A percentile compares a stretch with the other conserved stretches of the same genome.
phyloP scores from a whole-genome alignment of 2,329 filamentous ascomycete species.

The Hymenoscyphus repandus region DNA sequence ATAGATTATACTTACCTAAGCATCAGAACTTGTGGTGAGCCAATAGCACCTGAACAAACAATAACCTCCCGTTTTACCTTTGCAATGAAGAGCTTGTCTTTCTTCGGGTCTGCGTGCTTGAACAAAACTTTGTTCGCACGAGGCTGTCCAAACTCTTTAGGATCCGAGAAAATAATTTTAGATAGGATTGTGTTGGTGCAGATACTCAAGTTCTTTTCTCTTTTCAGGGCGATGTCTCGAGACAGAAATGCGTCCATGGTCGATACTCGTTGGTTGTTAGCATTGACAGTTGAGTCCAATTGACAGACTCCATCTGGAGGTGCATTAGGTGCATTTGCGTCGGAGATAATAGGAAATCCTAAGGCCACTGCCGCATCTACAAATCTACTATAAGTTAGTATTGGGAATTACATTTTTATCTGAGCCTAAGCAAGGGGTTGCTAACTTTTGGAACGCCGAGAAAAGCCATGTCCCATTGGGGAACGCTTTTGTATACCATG shows the following conservation, averaged over 20 bases:
- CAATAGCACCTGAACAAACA: conserved; percentile 6
- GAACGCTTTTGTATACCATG: too few species aligned
- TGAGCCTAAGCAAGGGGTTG: neutral
- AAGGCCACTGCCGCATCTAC: neutral
- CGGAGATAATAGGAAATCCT: conserved; percentile 4
- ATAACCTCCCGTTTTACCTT: conserved; percentile 8
- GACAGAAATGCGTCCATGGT: conserved; percentile 10
- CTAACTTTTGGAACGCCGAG: neutral
- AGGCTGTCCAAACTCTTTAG: neutral
- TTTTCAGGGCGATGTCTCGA: conserved; percentile 1
- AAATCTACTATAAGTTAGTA: neutral
- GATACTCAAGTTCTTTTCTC: conserved; percentile 5
- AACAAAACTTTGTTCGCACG: conserved; percentile 1
- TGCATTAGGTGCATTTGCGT: conserved; percentile 4
- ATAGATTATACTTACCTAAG: conserved; percentile 2
- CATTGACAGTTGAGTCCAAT: conserved; percentile 4
- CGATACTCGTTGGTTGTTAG: conserved; percentile 6
- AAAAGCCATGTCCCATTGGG: neutral
- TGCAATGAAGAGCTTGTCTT: neutral
- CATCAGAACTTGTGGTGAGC: conserved; percentile 9
- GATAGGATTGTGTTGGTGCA: conserved; percentile 6
- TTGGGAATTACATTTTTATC: neutral
- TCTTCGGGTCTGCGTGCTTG: neutral
- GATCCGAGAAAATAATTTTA: conserved; percentile 3
- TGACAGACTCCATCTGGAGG: conserved; percentile 4